Percentiles rank a stretch among this genome's conserved stretches.
Conservation (phyloP, 2,329 filamentous ascomycete species). For the Verticillium nonalfalfae region DNA sequence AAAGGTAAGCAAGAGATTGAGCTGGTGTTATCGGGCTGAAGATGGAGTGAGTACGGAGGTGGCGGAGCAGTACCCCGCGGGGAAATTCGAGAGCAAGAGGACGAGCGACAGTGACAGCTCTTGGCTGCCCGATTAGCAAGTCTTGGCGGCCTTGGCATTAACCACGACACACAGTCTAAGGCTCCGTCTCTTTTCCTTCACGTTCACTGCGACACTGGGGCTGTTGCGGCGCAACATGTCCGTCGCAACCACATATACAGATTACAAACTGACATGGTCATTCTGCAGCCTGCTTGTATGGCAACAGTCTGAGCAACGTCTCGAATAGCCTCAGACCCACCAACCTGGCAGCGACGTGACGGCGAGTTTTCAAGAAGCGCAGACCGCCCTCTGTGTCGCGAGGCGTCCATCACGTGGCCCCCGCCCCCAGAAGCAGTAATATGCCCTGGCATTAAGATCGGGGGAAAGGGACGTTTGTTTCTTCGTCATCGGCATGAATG, state of each 20-base stretch:
- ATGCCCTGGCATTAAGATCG: too few relatives aligned
- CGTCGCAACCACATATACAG: not conserved
- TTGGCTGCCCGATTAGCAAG: not conserved
- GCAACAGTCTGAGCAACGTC: not conserved
- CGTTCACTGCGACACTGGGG: not conserved
- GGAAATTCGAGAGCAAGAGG: not conserved
- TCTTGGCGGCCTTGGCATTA: not conserved
- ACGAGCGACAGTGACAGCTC: not conserved
- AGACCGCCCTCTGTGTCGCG: not conserved
- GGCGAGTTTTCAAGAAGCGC: not conserved
- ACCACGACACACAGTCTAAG: not conserved
- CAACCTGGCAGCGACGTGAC: not conserved
- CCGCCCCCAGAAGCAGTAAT: not conserved
- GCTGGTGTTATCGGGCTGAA: not conserved
- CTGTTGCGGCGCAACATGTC: not conserved
- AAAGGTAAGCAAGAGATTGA: not conserved
- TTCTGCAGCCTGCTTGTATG: not conserved
- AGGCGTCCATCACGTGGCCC: not conserved
- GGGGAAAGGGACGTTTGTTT: not conserved
- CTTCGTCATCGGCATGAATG: not conserved
- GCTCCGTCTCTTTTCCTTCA: not conserved
- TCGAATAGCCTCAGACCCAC: not conserved
- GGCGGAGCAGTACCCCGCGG: not conserved
- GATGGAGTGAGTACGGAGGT: not conserved
- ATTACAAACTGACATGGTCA: not conserved